These are phyloP conservation scores for Niebla homalea DNA, from an alignment of 495 filamentous ascomycete species.

Conservation along the genomic window DNA sequence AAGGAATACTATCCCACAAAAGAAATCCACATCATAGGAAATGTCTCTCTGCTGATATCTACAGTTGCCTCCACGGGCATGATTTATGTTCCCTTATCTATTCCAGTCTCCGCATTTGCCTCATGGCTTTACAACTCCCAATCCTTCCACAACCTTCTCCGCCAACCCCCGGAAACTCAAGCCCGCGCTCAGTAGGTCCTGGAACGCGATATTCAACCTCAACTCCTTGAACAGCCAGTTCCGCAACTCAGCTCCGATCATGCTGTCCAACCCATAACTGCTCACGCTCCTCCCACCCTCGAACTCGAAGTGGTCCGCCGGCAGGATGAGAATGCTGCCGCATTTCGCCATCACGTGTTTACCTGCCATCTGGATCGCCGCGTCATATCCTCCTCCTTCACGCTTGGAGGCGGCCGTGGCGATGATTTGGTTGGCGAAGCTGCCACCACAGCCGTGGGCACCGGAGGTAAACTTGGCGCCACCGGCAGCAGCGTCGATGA, in stretches of 20 bases:
- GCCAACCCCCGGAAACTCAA: constrained; percentile 2
- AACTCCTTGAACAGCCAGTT: constrained; percentile 35
- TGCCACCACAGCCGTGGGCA: no score
- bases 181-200: constrained; percentile 18
- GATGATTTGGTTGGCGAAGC: no score
- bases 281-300: constrained; percentile 14
- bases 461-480: no score
- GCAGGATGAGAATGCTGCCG: background rate
- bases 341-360: background rate
- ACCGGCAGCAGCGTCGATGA: no score
- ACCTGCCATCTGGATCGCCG: background rate
- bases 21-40: no score
- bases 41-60: no score
- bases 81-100: no score
- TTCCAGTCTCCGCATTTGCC: no score
- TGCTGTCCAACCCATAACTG: constrained; percentile 32
- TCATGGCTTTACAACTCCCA: background rate
- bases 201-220: constrained; percentile 27
- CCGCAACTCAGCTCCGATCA: constrained; percentile 34
- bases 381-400: no score
- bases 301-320: background rate
- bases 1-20: no score
- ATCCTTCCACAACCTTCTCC: background rate
- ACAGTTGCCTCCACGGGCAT: no score
- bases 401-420: no score